A percentile compares a stretch with the other conserved stretches of the same genome.
phyloP scores from a whole-genome alignment of 306 rosid species.

The Ceratonia siliqua region DNA sequence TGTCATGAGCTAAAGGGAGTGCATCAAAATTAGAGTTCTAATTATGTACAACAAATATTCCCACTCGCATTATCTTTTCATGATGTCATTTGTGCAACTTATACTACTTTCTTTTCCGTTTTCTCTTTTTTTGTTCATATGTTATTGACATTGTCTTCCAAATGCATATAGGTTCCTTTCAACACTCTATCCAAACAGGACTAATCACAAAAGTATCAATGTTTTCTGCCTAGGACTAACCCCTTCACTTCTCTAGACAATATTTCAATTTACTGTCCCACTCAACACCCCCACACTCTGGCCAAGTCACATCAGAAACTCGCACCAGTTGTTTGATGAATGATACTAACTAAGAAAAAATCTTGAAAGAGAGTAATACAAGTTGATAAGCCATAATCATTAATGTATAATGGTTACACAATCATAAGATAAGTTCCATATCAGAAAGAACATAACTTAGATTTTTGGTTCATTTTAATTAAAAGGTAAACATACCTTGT shows the following conservation, averaged over 20 bases:
- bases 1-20: neutral
- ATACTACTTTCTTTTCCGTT: neutral
- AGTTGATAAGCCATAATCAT: neutral
- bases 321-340: neutral
- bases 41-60: neutral
- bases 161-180: neutral
- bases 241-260: neutral
- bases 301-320: neutral
- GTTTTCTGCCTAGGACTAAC: neutral
- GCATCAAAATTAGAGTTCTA: neutral
- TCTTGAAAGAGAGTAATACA: neutral
- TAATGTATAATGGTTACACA: neutral
- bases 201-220: neutral
- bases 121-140: neutral
- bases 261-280: neutral
- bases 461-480: neutral
- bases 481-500: slow-evolving; percentile 55
- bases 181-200: neutral
- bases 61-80: neutral
- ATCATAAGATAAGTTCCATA: neutral
- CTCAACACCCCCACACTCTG: neutral
- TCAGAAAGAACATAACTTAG: neutral
- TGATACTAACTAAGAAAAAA: slow-evolving; percentile 43
- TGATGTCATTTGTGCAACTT: neutral
- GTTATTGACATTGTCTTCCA: neutral